Percentiles rank a stretch among this genome's conserved stretches.
These are phyloP conservation scores for Fusarium ambrosium DNA, from an alignment of 2,329 filamentous ascomycete species.

Conservation along the genomic window DNA sequence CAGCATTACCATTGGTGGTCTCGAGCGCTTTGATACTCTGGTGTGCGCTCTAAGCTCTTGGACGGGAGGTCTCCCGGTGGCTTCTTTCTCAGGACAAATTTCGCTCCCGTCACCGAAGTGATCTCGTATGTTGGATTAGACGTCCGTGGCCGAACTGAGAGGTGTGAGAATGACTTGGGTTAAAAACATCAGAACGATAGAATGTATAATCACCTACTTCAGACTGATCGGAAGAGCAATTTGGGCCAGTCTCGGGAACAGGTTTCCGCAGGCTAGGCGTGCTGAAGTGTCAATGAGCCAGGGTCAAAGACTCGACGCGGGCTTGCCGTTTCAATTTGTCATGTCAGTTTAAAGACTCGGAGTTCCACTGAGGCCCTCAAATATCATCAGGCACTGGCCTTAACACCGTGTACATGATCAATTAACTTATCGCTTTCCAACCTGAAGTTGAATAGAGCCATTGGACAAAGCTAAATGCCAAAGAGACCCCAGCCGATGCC, in stretches of 20 bases:
- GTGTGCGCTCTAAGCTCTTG: no score
- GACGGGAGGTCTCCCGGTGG: neutral
- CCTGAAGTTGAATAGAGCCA: neutral
- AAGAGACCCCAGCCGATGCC: constrained; percentile 1
- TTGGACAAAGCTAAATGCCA: neutral
- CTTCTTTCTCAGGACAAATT: no score
- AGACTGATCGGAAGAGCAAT: no score
- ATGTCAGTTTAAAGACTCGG: neutral
- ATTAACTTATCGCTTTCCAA: neutral
- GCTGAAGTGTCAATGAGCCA: neutral
- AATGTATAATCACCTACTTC: no score
- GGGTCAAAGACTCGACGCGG: neutral
- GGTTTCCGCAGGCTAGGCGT: neutral
- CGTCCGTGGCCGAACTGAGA: no score
- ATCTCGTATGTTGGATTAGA: no score
- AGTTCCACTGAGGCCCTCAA: neutral
- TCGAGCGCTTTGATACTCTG: neutral
- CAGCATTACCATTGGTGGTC: neutral
- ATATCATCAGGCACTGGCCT: neutral
- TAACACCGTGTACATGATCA: neutral
- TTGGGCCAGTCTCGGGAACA: neutral
- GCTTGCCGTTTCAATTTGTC: neutral
- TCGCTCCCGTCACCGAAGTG: no score
- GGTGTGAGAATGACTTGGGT: no score
- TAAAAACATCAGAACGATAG: no score